Evolutionary conservation across 2,329 filamentous ascomycete species (phyloP).

Genomic region (Aspergillus melleus): DNA sequence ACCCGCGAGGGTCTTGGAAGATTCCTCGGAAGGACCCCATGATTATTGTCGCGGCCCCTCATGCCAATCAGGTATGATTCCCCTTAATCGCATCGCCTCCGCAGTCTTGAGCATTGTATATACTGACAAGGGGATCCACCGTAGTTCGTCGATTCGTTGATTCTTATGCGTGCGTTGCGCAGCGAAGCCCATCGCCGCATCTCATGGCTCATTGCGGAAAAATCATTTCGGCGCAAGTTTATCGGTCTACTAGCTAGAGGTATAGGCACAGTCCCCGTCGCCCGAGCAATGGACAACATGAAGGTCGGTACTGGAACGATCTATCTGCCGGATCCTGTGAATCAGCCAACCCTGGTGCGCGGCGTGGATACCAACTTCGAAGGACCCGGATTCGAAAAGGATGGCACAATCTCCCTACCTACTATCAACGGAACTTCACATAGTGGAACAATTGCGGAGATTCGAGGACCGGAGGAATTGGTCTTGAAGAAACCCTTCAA

Average conservation of each 20-base stretch:
- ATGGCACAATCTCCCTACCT: constrained; percentile 84
- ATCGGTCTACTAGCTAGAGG: constrained; percentile 83
- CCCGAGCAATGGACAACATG: constrained; percentile 83
- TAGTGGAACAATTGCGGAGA: constrained; percentile 80
- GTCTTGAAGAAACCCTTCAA: constrained; percentile 86
- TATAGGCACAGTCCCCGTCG: constrained; percentile 89
- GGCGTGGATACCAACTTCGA: constrained; percentile 83
- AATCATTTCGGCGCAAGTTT: constrained; percentile 86
- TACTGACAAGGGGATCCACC: neutral
- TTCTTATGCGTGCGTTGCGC: constrained; percentile 87
- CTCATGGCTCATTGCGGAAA: constrained; percentile 90
- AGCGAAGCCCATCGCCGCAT: constrained; percentile 85
- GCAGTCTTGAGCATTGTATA: neutral
- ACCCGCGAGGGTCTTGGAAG: constrained; percentile 92
- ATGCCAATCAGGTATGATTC: constrained; percentile 80
- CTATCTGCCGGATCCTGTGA: constrained; percentile 84
- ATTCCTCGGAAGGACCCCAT: constrained; percentile 85
- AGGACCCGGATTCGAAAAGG: constrained; percentile 66
- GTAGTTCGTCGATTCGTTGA: constrained; percentile 91
- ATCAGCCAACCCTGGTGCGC: constrained; percentile 77
- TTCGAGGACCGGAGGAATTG: constrained; percentile 76
- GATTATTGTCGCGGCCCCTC: constrained; percentile 93
- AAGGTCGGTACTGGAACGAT: constrained; percentile 77
- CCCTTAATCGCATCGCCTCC: neutral
- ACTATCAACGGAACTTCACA: constrained; percentile 77